phyloP scores from a whole-genome alignment of 1,139 yeast genomes.

The Kodamaea fungicola region DNA sequence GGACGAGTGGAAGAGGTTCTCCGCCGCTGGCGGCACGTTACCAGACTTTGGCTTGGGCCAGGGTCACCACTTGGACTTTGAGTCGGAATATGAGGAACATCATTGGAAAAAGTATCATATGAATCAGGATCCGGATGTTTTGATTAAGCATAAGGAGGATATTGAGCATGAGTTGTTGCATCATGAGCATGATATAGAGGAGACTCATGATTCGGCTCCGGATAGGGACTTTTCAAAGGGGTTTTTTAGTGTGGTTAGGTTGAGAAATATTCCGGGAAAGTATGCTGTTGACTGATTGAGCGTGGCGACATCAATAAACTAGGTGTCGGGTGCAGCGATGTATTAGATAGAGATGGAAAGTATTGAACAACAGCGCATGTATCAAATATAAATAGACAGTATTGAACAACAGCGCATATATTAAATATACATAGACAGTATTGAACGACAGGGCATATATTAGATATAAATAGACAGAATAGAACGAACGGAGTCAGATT shows the following conservation, averaged over 20 bases:
- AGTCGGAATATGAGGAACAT: conserved; percentile 88
- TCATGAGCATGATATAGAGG: conserved; percentile 82
- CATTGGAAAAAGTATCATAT: conserved; percentile 90
- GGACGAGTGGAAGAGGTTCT: conserved; percentile 72
- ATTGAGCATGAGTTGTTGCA: conserved; percentile 85
- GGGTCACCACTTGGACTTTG: conserved; percentile 97
- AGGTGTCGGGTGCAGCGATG: too few species aligned
- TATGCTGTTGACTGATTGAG: conserved; percentile 12
- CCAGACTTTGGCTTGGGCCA: conserved; percentile 95
- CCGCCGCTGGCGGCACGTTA: conserved; percentile 60
- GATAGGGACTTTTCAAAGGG: conserved; percentile 17
- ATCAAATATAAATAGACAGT: too few species aligned
- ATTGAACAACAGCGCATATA: too few species aligned
- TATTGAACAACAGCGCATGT: too few species aligned
- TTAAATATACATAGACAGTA: too few species aligned
- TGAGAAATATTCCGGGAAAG: conserved; percentile 36
- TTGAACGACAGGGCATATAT: too few species aligned
- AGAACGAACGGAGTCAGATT: too few species aligned
- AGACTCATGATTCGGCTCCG: conserved; percentile 51
- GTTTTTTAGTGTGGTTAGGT: conserved; percentile 32
- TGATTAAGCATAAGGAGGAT: conserved; percentile 80
- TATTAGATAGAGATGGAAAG: too few species aligned
- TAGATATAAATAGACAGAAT: too few species aligned
- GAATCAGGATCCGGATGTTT: conserved; percentile 77
- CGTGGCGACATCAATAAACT: too few species aligned